These are phyloP conservation scores for Boletus albobrunnescens DNA, from an alignment of 1,284 basidiomycete species.

Conservation along the genomic window DNA sequence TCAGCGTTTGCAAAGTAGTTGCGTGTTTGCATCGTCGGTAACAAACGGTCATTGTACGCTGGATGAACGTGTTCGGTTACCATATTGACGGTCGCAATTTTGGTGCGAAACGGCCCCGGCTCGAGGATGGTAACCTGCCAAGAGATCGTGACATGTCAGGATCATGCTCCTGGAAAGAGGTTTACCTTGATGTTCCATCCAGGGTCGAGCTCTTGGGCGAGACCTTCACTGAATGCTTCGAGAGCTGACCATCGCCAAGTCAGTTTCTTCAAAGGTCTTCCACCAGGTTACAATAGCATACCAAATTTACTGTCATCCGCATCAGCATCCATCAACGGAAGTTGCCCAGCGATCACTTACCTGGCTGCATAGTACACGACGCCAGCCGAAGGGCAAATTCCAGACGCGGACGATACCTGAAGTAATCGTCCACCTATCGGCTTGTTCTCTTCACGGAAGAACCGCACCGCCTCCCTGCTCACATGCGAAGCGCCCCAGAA, in stretches of 20 bases:
- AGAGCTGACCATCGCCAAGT: conserved; percentile 13
- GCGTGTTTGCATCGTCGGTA: conserved; percentile 2
- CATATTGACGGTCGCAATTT: conserved; percentile 2
- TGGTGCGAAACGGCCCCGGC: conserved; percentile 24
- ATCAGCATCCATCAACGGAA: neutral
- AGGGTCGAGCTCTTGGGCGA: conserved; percentile 28
- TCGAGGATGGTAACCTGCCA: conserved; percentile 29
- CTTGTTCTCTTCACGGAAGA: conserved; percentile 26
- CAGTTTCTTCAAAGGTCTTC: neutral
- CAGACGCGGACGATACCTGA: conserved; percentile 23
- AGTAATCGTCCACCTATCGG: conserved; percentile 24
- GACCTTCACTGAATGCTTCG: conserved; percentile 24
- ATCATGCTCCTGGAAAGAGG: no score
- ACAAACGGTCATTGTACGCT: conserved; percentile 15
- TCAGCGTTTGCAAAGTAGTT: neutral
- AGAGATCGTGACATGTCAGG: no score
- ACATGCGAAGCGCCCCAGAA: conserved; percentile 36
- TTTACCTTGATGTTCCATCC: conserved; percentile 32
- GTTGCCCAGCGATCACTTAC: conserved; percentile 1
- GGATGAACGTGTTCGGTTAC: conserved; percentile 11
- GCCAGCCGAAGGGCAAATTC: conserved; percentile 2
- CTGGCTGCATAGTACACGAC: conserved; percentile 19
- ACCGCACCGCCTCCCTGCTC: conserved; percentile 22
- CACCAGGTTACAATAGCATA: conserved; percentile 1
- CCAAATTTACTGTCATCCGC: conserved; percentile 18